A percentile compares a stretch with the other conserved stretches of the same genome.
These are phyloP conservation scores for Phlegmacium glaucopus DNA, from an alignment of 768 basidiomycete species.

Conservation along the genomic window DNA sequence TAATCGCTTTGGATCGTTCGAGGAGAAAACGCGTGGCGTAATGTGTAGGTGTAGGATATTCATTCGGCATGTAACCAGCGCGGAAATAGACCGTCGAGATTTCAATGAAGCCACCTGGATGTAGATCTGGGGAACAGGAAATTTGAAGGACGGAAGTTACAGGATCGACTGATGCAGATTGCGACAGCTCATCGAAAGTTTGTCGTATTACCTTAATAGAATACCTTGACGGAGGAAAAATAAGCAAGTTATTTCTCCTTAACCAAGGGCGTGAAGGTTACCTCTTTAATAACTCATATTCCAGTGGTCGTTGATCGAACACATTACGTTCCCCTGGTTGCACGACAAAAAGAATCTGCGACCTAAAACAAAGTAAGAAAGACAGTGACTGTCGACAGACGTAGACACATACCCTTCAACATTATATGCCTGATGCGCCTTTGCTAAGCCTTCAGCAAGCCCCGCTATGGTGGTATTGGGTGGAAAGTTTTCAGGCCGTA, in stretches of 20 bases:
- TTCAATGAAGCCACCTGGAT: slow-evolving; percentile 43
- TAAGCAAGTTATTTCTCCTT: neutral
- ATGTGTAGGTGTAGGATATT: slow-evolving; percentile 63
- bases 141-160: slow-evolving; percentile 41
- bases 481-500: slow-evolving; percentile 62
- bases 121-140: slow-evolving; percentile 29
- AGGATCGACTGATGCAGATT: slow-evolving; percentile 53
- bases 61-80: slow-evolving; percentile 80
- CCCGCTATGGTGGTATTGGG: slow-evolving; percentile 66
- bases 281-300: slow-evolving; percentile 83
- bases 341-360: slow-evolving; percentile 80
- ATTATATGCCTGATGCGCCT: slow-evolving; percentile 75
- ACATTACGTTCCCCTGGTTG: slow-evolving; percentile 89
- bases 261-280: slow-evolving; percentile 28
- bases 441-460: slow-evolving; percentile 72
- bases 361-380: slow-evolving; percentile 22
- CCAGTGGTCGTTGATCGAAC: slow-evolving; percentile 88
- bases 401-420: slow-evolving; percentile 40
- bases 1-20: slow-evolving; percentile 83
- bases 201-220: slow-evolving; percentile 71
- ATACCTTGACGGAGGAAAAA: slow-evolving; percentile 43
- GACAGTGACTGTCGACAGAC: neutral
- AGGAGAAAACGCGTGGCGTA: slow-evolving; percentile 76
- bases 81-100: slow-evolving; percentile 91
- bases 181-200: slow-evolving; percentile 67